Evolutionary conservation across 2,329 filamentous ascomycete species (phyloP).

Genomic region (Boeremia exigua): DNA sequence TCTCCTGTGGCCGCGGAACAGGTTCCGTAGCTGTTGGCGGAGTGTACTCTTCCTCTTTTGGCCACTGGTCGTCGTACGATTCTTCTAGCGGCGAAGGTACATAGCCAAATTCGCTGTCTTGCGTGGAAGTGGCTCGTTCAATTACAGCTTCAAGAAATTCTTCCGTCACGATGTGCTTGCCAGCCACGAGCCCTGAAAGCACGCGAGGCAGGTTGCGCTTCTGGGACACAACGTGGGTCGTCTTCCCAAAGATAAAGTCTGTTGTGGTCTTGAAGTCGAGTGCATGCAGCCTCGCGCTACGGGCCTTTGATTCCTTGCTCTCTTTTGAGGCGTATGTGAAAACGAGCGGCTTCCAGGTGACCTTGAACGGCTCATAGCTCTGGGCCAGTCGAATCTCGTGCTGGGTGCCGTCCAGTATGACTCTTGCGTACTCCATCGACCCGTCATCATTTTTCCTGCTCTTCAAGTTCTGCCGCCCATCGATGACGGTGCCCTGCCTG

Average conservation of each 20-base stretch:
- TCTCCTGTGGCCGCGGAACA: slow-evolving; percentile 68
- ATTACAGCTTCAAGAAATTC: slow-evolving; percentile 76
- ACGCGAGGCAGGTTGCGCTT: slow-evolving; percentile 91
- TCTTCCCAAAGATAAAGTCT: slow-evolving; percentile 72
- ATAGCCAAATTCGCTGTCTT: slow-evolving; percentile 52
- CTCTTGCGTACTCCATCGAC: slow-evolving; percentile 32
- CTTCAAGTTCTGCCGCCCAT: slow-evolving; percentile 71
- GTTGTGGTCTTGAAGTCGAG: slow-evolving; percentile 86
- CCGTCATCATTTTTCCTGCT: slow-evolving; percentile 58
- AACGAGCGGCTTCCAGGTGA: slow-evolving; percentile 81
- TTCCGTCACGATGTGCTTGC: slow-evolving; percentile 75
- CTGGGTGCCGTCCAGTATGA: slow-evolving; percentile 43
- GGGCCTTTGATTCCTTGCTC: slow-evolving; percentile 57
- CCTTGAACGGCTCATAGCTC: slow-evolving; percentile 69
- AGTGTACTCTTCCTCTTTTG: slow-evolving; percentile 72
- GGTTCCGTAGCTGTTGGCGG: slow-evolving; percentile 80
- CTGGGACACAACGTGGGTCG: slow-evolving; percentile 86
- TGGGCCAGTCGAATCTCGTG: slow-evolving; percentile 76
- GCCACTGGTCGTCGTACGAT: slow-evolving; percentile 83
- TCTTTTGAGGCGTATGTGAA: slow-evolving; percentile 79
- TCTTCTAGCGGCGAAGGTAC: slow-evolving; percentile 69
- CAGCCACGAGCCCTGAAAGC: slow-evolving; percentile 84
- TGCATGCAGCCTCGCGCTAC: slow-evolving; percentile 73
- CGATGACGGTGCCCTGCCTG: slow-evolving; percentile 81
- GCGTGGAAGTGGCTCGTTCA: slow-evolving; percentile 58